Evolutionary conservation across 2,329 filamentous ascomycete genomes (phyloP).

Genomic region (Fusarium annulatum): DNA sequence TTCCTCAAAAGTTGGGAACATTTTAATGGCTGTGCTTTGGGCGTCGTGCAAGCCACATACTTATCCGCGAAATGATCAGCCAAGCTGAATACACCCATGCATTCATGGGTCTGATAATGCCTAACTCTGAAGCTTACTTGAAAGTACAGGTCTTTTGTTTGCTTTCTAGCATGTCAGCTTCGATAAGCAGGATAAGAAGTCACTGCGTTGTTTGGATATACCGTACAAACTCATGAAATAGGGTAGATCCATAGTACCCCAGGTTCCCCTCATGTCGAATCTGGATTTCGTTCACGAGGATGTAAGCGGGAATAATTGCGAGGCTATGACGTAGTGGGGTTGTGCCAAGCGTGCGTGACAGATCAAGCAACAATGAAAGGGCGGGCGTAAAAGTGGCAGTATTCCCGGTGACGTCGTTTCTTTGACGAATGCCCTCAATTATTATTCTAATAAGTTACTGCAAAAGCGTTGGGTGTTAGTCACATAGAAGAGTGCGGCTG

Average conservation of each 20-base stretch:
- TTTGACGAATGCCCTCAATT: background rate
- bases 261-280: background rate
- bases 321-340: background rate
- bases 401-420: background rate
- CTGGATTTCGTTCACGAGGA: background rate
- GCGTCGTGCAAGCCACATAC: too few species aligned
- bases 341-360: background rate
- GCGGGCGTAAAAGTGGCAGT: background rate
- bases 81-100: too few species aligned
- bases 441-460: rapidly evolving
- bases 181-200: too few species aligned
- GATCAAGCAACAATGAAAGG: background rate
- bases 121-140: too few species aligned
- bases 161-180: too few species aligned
- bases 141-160: too few species aligned
- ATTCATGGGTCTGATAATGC: too few species aligned
- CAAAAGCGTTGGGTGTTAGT: rapidly evolving
- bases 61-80: too few species aligned
- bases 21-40: too few species aligned
- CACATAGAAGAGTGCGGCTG: background rate
- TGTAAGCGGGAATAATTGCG: background rate
- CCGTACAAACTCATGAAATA: too few species aligned
- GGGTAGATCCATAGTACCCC: background rate
- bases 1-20: too few species aligned
- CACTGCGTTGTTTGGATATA: rapidly evolving